Base-by-base conservation (phyloP, 306 rosid genomes). In the Prosopis cineraria region DNA sequence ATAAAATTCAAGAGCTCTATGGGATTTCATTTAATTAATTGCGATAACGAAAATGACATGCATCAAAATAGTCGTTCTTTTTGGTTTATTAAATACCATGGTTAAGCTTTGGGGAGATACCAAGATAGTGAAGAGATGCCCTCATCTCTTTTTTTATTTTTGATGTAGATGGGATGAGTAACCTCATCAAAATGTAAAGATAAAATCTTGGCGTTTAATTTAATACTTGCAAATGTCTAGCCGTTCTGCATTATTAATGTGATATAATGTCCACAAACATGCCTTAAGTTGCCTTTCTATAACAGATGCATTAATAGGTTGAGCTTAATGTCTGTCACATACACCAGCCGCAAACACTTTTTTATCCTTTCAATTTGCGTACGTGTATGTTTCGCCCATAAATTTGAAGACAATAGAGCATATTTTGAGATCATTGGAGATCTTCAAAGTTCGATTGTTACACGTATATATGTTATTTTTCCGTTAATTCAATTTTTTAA, bases 161-260 rank as follows among this genome's bases (percentile, higher is more conserved):
- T 69, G 66, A 37, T 85, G 79, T 74, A 69, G 75, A 72, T 64
- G 73, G 10, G 65, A 63, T 55, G 20, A 37, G 80, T 68, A 73
- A 36, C 64, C 76, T 4, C 44, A 19, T 52, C 39, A 12, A 48
- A 17, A 31, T 76, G 60, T 62, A 68, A 63, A 80, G 72, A n/a
- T 60, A 27, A 80, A 74, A 20, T 29, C n/a, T 58, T 53, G 66
- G 75, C 74, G 65, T 77, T 33, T 22, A 64, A 72, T 72, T 33
- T 17, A 71, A 71, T 52, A 33, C 72, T 55, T 30, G 36, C 17
- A 37, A 64, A 63, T 76, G 76, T 64, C 81, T 70, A 16, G 16
- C 10, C 70, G 20, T 44, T 70, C 0, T 50, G 4, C 58, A n/a
- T 50, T 2, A 50, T 27, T 50, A 0, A 16, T 22, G 17, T 47